Percentiles rank a stretch among this genome's conserved stretches.
Evolutionary conservation across 208 protist species (phyloP).

Genomic region (Leishmania lainsoni): DNA sequence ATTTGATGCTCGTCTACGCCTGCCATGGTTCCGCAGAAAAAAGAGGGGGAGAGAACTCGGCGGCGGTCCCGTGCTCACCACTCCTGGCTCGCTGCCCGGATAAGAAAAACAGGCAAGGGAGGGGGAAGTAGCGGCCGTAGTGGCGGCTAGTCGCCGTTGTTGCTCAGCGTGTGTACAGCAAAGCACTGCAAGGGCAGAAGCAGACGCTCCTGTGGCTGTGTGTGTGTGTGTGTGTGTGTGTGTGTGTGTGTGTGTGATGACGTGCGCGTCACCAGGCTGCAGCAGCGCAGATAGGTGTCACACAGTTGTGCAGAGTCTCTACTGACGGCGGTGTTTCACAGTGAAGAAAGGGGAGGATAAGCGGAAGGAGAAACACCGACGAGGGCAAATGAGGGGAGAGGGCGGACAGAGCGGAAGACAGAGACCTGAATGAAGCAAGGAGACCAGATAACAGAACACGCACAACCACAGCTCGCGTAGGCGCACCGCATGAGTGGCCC

Average conservation of each 20-base stretch:
- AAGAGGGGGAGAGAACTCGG: background rate
- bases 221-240: background rate
- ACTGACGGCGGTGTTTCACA: background rate
- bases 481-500: background rate
- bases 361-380: background rate
- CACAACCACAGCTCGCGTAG: background rate
- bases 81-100: background rate
- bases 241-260: background rate
- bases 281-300: background rate
- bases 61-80: background rate
- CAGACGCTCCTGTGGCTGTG: background rate
- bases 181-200: background rate
- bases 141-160: background rate
- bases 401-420: background rate
- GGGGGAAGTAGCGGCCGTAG: background rate
- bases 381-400: background rate
- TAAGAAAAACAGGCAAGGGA: background rate
- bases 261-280: background rate
- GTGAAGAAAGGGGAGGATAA: background rate
- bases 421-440: background rate
- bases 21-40: slow-evolving; percentile 31
- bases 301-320: background rate
- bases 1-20: slow-evolving; percentile 66
- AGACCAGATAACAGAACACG: background rate
- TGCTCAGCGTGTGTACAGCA: background rate